Evolutionary conservation across 169 alveolate species (phyloP), one percentile per base, ranked within the genome.

Genomic region (Eimeria zaria): DNA sequence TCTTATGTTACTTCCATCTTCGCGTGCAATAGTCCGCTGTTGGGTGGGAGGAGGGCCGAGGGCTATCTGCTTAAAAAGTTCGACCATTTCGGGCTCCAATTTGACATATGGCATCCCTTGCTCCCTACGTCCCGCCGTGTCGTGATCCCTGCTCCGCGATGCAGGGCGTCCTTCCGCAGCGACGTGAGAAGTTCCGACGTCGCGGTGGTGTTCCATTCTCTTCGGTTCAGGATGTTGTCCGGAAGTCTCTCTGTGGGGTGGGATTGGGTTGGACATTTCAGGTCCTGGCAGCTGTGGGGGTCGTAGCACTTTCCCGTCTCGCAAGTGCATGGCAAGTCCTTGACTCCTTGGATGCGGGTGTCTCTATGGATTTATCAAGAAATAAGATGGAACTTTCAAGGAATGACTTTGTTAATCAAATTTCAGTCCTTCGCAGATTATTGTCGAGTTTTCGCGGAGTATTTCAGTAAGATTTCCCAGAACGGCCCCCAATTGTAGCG

Each of bases 281-380:
- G n/a, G n/a, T n/a, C 18, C 18, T 44, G 41, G 9, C 20, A 20
- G 44, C 27, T 6, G 44, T 67, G 78, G 20, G 4, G 78, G 78
- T 67, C 27, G 44, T 67, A 67, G 44, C 78, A 67, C 78, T n/a
- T 67, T 67, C 27, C 78, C 78, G 78, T 67, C 27, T 8, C 74
- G 74, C 18, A 64, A 27, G 33, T 11, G 78, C 78, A 67, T 67
- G 78, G 11, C 78, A 39, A 67, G 11, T 14, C 78, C 36, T 44
- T n/a, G 64, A 7, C 27, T 67, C 78, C 78, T 33, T 67, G 27
- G 44, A 44, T n/a, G 78, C 78, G 44, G 14, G 27, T 2, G 78
- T 67, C 78, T n/a, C n/a, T n/a, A n/a, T n/a, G n/a, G n/a, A n/a
- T n/a, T n/a, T n/a, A n/a, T n/a, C n/a, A n/a, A n/a, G n/a, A n/a